These are phyloP conservation scores for Stephanodiscus minutulus DNA, from an alignment of 108 stramenopile genomes.

Conservation along the genomic window DNA sequence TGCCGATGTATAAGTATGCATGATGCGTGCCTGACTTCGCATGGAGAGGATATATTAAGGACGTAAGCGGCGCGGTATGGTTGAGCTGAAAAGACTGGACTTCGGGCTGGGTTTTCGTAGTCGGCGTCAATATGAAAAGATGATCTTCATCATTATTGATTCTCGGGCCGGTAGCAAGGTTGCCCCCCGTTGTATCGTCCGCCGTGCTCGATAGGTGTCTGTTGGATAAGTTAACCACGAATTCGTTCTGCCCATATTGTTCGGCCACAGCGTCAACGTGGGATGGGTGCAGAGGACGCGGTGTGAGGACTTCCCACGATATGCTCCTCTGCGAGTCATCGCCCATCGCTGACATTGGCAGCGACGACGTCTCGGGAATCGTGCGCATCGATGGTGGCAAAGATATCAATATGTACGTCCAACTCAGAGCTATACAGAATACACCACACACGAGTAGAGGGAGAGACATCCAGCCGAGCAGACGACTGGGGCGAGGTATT, in stretches of 20 bases:
- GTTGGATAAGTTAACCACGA: background rate
- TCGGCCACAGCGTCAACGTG: background rate
- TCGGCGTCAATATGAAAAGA: background rate
- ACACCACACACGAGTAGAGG: background rate
- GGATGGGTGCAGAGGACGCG: no score
- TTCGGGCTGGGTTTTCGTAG: background rate
- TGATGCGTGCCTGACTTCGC: slow-evolving; percentile 87
- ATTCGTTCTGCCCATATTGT: background rate
- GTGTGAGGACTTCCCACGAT: no score
- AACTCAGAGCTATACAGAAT: background rate
- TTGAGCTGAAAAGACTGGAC: background rate
- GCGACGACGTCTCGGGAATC: background rate
- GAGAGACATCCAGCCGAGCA: background rate
- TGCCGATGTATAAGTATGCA: slow-evolving; percentile 87
- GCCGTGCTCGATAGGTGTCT: background rate
- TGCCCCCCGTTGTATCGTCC: background rate
- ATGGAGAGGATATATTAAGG: slow-evolving; percentile 59
- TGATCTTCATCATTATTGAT: background rate
- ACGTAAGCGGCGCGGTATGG: slow-evolving; percentile 15
- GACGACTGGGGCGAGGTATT: background rate
- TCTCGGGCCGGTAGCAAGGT: background rate
- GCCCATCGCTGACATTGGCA: background rate
- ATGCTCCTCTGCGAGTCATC: no score
- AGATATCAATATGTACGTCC: background rate
- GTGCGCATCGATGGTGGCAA: background rate